Evolutionary conservation across 805 yeast genomes (phyloP).

Genomic region (Helenozyma baotianmanensis): DNA sequence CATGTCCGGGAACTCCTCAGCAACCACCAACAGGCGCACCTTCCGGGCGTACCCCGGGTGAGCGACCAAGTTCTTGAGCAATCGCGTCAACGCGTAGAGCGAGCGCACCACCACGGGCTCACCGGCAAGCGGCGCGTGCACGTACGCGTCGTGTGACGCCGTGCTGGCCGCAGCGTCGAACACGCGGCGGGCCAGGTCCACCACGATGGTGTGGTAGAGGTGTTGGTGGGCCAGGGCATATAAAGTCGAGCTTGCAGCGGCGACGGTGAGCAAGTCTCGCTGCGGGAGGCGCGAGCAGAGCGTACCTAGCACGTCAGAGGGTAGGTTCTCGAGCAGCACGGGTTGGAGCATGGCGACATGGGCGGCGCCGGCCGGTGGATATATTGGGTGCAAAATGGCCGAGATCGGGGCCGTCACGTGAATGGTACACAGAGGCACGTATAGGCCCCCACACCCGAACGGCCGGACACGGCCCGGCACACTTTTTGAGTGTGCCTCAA

Average conservation of each 20-base stretch:
- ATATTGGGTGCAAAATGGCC: constrained; percentile 15
- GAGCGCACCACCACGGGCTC: constrained; percentile 13
- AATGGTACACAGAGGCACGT: too few relatives aligned
- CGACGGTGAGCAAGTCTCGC: constrained; percentile 8
- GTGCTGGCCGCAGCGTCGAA: constrained; percentile 2
- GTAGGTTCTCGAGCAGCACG: constrained; percentile 4
- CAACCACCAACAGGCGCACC: constrained; percentile 6
- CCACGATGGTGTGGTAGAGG: constrained; percentile 8
- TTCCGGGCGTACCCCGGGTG: constrained; percentile 6
- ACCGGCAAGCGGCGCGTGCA: neutral
- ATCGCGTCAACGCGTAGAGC: constrained; percentile 11
- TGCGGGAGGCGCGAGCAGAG: constrained; percentile 10
- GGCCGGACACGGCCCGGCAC: too few relatives aligned
- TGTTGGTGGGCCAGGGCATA: constrained; percentile 5
- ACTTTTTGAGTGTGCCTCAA: too few relatives aligned
- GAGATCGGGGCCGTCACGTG: too few relatives aligned
- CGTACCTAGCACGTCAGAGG: constrained; percentile 7
- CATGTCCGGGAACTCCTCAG: constrained; percentile 11
- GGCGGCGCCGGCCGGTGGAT: too few relatives aligned
- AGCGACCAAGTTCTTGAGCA: constrained; percentile 8
- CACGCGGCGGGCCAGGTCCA: constrained; percentile 10
- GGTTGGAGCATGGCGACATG: too few relatives aligned
- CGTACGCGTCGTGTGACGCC: neutral
- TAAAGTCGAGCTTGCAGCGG: constrained; percentile 6
- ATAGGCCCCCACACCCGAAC: too few relatives aligned